These are phyloP conservation scores for Mucor indicus DNA, from an alignment of 371 early-diverging fungal genomes.

Conservation along the genomic window DNA sequence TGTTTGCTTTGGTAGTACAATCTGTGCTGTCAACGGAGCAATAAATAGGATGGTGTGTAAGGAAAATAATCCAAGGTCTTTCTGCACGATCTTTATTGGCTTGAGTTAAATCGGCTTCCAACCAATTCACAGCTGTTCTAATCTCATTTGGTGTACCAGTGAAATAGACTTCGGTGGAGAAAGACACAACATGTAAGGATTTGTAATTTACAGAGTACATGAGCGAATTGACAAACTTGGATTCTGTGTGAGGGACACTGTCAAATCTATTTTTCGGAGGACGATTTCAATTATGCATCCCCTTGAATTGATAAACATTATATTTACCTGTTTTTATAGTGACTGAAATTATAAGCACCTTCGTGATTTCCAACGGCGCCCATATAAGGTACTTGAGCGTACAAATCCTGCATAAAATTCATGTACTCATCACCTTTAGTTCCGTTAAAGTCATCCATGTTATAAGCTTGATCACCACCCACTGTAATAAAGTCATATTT, in stretches of 20 bases:
- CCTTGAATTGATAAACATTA: background rate
- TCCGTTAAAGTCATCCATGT: conserved; percentile 43
- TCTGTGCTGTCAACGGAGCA: conserved; percentile 19
- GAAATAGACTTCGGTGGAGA: conserved; percentile 42
- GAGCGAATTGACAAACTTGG: conserved; percentile 31
- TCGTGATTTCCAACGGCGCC: conserved; percentile 48
- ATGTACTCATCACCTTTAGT: conserved; percentile 45
- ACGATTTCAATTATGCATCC: too few species aligned
- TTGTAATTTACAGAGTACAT: conserved; percentile 45
- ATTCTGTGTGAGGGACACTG: conserved; percentile 34
- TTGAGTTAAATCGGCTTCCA: conserved; percentile 30
- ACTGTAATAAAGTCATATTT: conserved; percentile 45
- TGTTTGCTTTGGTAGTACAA: conserved; percentile 26
- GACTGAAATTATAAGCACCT: conserved; percentile 39
- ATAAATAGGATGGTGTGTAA: conserved; percentile 41
- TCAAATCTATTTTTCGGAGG: conserved; percentile 24
- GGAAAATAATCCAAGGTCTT: conserved; percentile 42
- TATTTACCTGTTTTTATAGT: conserved; percentile 40
- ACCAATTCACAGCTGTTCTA: conserved; percentile 36
- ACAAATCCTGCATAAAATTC: conserved; percentile 39
- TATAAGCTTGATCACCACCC: conserved; percentile 46
- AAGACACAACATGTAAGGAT: conserved; percentile 40
- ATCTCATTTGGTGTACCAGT: conserved; percentile 27
- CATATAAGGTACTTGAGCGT: conserved; percentile 37
- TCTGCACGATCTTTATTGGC: conserved; percentile 33